A percentile compares a stretch with the other conserved stretches of the same genome.
These are phyloP conservation scores for Pythium vanterpoolii DNA, from an alignment of 352 stramenopile genomes.

Conservation along the genomic window DNA sequence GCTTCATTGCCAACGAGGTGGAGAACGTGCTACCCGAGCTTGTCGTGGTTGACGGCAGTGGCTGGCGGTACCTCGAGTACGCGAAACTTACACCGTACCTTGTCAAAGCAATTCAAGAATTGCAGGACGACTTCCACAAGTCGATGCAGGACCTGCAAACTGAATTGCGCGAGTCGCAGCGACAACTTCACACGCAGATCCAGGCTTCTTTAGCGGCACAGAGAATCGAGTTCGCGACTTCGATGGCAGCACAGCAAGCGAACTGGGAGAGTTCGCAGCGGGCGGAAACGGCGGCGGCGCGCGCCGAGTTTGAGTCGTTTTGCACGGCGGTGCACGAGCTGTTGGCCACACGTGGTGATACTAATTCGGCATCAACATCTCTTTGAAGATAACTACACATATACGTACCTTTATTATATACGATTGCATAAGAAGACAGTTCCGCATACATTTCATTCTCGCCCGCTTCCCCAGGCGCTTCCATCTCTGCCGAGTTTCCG, in stretches of 20 bases:
- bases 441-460: background rate
- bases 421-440: background rate
- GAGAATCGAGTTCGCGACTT: background rate
- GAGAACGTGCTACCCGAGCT: constrained; percentile 49
- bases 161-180: background rate
- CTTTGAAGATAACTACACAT: background rate
- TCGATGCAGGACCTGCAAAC: background rate
- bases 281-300: background rate
- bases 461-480: background rate
- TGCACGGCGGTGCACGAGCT: background rate
- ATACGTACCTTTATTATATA: background rate
- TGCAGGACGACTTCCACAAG: constrained; percentile 33
- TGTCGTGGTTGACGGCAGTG: constrained; percentile 41
- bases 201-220: constrained; percentile 14
- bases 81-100: constrained; percentile 50
- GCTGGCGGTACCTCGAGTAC: constrained; percentile 62
- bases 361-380: background rate
- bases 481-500: background rate
- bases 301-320: constrained; percentile 7
- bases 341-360: background rate
- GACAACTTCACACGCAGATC: background rate
- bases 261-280: background rate
- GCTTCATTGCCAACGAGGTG: constrained; percentile 71
- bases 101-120: constrained; percentile 51
- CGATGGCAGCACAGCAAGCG: background rate